Base-by-base conservation (phyloP, 805 yeast genomes). In the Zygotorulaspora florentina region DNA sequence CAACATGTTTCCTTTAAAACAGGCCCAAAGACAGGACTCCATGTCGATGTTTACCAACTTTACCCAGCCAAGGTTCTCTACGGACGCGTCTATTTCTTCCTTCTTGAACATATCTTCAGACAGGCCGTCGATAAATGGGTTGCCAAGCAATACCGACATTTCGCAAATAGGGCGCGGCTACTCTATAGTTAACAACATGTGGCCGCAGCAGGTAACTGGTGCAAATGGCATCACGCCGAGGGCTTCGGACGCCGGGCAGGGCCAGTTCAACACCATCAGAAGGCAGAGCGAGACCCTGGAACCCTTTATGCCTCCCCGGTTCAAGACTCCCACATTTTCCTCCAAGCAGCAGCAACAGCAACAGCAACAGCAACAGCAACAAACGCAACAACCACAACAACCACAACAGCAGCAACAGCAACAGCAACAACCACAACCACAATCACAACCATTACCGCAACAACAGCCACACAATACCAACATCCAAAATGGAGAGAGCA, bases 251-350 rank as follows among this genome's bases (percentile, higher is more conserved):
- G 39, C 47, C 30, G 35, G 37, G 35, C 35, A 34, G 42, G 42
- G 46, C 37, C 52, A 55, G 42, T 47, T 53, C 39, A 50, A 48
- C 23, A 46, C 55, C 3, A 42, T 54, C 10, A 64, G 77, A 51
- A 62, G 79, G 39, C 75, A 73, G n/a, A 69, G 77, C 39, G 80
- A 76, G 52, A 78, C 73, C 42, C 49, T 74, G 40, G 80, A 76
- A 43, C 74, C 77, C 1, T 75, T 74, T 51, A 64, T 69, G 40
- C 69, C 76, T 2, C 59, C 64, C 3, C 61, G 65, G 38, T 55
- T 66, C 37, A 61, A 59, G 40, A 56, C 57, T 1, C 58, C 62
- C 4, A 48, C 58, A 8, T 48, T 42, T 35, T 46, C 51, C 16
- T 26, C 40, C 29, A 46, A 30, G 45, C 44, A 33, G 9, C 43